Evolutionary conservation across 257 asterid species (phyloP).

Genomic region (Buddleja alternifolia): DNA sequence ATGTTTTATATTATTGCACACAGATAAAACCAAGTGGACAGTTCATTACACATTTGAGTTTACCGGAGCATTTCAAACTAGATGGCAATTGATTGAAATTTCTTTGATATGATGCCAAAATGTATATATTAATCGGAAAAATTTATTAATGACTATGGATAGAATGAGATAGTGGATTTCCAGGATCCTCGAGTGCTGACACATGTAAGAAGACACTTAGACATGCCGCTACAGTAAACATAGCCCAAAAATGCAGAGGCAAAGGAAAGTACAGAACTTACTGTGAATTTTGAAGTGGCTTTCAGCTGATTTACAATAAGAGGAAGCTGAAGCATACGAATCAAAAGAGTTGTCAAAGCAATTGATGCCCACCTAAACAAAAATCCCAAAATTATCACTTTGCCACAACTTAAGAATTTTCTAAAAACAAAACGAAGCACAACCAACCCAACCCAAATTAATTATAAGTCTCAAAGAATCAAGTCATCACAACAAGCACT

Average conservation of each 20-base stretch:
- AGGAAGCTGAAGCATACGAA: slow-evolving; percentile 68
- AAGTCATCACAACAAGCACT: background rate
- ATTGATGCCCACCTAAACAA: slow-evolving; percentile 90
- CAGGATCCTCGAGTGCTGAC: slow-evolving; percentile 2
- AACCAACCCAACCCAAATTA: background rate
- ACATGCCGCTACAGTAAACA: background rate
- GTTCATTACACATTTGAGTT: background rate
- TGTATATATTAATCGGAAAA: background rate
- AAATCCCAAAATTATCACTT: slow-evolving; percentile 24
- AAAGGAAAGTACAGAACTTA: slow-evolving; percentile 41
- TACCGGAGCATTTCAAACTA: no score
- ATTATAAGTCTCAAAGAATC: background rate
- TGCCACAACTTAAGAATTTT: background rate
- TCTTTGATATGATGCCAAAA: background rate
- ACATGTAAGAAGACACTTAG: background rate
- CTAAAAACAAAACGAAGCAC: slow-evolving; percentile 18
- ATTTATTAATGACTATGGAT: slow-evolving; percentile 16
- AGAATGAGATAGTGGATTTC: background rate
- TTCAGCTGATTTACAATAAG: slow-evolving; percentile 74
- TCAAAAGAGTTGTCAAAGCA: slow-evolving; percentile 59
- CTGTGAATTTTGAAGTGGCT: slow-evolving; percentile 73
- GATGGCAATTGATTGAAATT: background rate
- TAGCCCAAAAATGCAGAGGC: slow-evolving; percentile 15
- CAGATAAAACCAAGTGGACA: background rate
- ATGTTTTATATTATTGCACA: background rate